Evolutionary conservation across 352 stramenopile species (phyloP).

Genomic region (Blastocystis sp.): DNA sequence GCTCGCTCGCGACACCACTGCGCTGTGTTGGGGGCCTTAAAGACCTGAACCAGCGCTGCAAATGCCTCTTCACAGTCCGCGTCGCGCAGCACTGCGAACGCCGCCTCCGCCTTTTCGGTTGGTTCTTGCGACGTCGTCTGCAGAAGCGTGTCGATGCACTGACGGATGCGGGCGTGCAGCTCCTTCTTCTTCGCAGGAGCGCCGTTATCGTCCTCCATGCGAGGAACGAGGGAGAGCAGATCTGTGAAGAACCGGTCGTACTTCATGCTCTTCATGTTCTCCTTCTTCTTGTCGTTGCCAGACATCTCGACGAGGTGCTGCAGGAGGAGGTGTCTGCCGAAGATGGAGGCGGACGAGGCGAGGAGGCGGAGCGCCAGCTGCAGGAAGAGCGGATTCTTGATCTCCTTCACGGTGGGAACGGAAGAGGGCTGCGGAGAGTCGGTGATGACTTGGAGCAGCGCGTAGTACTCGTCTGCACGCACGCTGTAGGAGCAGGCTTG

Average conservation of each 20-base stretch:
- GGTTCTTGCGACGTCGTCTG: neutral
- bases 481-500: neutral
- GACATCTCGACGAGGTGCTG: neutral
- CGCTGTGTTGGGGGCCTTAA: neutral
- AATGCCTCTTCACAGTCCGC: conserved; percentile 16
- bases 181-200: neutral
- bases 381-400: conserved; percentile 1
- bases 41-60: conserved; percentile 4
- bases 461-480: neutral
- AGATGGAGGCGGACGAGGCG: neutral
- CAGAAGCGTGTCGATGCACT: neutral
- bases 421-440: neutral
- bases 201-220: neutral
- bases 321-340: neutral
- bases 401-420: neutral
- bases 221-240: neutral
- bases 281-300: conserved; percentile 29
- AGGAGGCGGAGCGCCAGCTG: neutral
- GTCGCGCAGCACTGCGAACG: neutral
- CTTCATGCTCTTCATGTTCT: conserved; percentile 43
- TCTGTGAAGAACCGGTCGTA: conserved; percentile 20
- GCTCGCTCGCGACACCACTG: neutral
- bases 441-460: neutral
- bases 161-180: neutral
- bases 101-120: neutral